Evolutionary conservation across 2,329 filamentous ascomycete genomes (phyloP).

Genomic region (Pyrenochaeta sp.): DNA sequence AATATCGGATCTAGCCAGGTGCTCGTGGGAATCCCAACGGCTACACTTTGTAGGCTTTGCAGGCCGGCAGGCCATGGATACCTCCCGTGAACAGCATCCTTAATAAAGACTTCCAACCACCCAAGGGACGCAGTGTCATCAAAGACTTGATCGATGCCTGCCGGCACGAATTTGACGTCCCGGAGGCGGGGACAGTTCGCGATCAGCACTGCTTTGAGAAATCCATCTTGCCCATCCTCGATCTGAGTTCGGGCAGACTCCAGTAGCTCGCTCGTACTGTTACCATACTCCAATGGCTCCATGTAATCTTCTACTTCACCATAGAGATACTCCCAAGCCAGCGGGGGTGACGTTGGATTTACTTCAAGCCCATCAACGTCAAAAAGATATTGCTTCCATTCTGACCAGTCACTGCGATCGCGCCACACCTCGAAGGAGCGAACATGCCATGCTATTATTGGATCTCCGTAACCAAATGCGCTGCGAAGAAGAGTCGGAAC

Average conservation of each 20-base stretch:
- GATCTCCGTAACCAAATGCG: slow-evolving; percentile 12
- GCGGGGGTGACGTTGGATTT: slow-evolving; percentile 1
- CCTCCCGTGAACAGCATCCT: background rate
- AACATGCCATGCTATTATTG: slow-evolving; percentile 18
- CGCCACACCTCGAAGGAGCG: slow-evolving; percentile 19
- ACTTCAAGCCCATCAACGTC: slow-evolving; percentile 1
- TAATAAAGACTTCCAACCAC: slow-evolving; percentile 12
- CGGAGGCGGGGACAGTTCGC: slow-evolving; percentile 12
- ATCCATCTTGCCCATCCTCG: slow-evolving; percentile 11
- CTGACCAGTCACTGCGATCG: slow-evolving; percentile 14
- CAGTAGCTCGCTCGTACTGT: background rate
- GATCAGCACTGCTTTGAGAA: slow-evolving; percentile 15
- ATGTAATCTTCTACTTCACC: slow-evolving; percentile 12
- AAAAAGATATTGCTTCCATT: slow-evolving; percentile 14
- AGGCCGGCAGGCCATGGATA: slow-evolving; percentile 10
- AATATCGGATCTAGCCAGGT: slow-evolving; percentile 12
- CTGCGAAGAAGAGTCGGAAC: slow-evolving; percentile 18
- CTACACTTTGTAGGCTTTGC: slow-evolving; percentile 1
- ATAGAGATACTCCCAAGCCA: slow-evolving; percentile 5
- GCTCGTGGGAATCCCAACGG: slow-evolving; percentile 11
- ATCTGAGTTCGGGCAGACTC: slow-evolving; percentile 8
- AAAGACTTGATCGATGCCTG: background rate
- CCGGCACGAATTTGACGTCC: slow-evolving; percentile 13
- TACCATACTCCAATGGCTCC: slow-evolving; percentile 3
- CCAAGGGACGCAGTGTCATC: slow-evolving; percentile 5